Evolutionary conservation across 306 rosid species (phyloP).

Genomic region (Fagus sylvatica): DNA sequence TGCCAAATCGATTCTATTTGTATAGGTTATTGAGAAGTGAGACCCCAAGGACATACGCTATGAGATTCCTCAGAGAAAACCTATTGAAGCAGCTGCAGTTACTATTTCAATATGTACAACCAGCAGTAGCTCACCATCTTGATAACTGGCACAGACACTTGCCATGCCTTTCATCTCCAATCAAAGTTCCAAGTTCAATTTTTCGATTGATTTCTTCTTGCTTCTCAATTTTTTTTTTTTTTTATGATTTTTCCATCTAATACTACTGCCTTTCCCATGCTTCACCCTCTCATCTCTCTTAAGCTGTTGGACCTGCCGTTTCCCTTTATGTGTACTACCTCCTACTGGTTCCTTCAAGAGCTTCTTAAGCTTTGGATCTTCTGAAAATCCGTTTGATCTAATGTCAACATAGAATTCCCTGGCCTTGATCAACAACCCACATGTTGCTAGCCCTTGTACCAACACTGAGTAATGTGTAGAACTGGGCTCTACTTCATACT

Average conservation of each 20-base stretch:
- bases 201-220: constrained; percentile 6
- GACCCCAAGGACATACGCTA: constrained; percentile 5
- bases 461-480: constrained; percentile 53
- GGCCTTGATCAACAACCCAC: constrained; percentile 61
- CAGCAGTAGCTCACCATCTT: background rate
- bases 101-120: background rate
- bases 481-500: constrained; percentile 47
- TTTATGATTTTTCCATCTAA: constrained; percentile 28
- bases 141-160: background rate
- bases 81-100: constrained; percentile 4
- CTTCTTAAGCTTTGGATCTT: constrained; percentile 63
- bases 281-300: constrained; percentile 26
- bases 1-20: constrained; percentile 12
- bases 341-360: constrained; percentile 52
- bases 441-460: constrained; percentile 66
- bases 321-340: constrained; percentile 25
- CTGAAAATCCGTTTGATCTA: constrained; percentile 53
- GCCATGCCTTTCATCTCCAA: background rate
- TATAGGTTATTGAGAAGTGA: constrained; percentile 18
- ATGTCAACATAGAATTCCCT: constrained; percentile 62
- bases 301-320: constrained; percentile 26
- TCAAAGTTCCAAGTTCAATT: background rate
- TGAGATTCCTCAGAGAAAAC: constrained; percentile 6
- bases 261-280: constrained; percentile 23
- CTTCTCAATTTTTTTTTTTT: constrained; percentile 25